These are phyloP conservation scores for Aspergillus neotritici DNA, from an alignment of 2,329 filamentous ascomycete species.

Conservation along the genomic window DNA sequence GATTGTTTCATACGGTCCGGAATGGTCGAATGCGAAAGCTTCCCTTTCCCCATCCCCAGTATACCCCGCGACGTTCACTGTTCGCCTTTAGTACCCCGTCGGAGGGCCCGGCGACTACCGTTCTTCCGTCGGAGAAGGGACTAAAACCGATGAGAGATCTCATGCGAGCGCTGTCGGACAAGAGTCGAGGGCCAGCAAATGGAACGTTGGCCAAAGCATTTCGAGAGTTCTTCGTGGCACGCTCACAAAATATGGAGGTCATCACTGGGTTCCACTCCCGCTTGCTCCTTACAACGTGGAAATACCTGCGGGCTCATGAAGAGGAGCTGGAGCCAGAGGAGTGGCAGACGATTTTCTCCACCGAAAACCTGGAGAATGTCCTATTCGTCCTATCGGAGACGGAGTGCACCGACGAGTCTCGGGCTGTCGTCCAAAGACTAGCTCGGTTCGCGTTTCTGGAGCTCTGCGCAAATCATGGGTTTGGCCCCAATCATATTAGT, in stretches of 20 bases:
- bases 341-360: constrained; percentile 34
- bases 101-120: constrained; percentile 50
- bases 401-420: constrained; percentile 31
- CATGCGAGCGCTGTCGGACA: constrained; percentile 56
- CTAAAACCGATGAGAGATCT: constrained; percentile 67
- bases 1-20: constrained; percentile 28
- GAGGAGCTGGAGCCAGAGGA: constrained; percentile 27
- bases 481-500: constrained; percentile 34
- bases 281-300: constrained; percentile 55
- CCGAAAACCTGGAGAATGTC: constrained; percentile 36
- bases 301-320: constrained; percentile 49
- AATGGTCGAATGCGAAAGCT: constrained; percentile 27
- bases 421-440: constrained; percentile 34
- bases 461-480: constrained; percentile 38
- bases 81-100: constrained; percentile 36
- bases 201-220: constrained; percentile 62
- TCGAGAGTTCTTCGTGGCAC: constrained; percentile 57
- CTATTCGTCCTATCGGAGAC: constrained; percentile 36
- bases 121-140: constrained; percentile 57
- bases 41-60: constrained; percentile 30
- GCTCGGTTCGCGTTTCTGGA: constrained; percentile 36
- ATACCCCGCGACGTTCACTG: constrained; percentile 26
- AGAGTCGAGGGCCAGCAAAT: constrained; percentile 58
- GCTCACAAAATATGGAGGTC: constrained; percentile 40
- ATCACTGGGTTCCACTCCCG: constrained; percentile 63